Percentiles rank a stretch among this genome's conserved stretches.
These are phyloP conservation scores for Eimeria maxima DNA, from an alignment of 169 alveolate species.

Conservation along the genomic window DNA sequence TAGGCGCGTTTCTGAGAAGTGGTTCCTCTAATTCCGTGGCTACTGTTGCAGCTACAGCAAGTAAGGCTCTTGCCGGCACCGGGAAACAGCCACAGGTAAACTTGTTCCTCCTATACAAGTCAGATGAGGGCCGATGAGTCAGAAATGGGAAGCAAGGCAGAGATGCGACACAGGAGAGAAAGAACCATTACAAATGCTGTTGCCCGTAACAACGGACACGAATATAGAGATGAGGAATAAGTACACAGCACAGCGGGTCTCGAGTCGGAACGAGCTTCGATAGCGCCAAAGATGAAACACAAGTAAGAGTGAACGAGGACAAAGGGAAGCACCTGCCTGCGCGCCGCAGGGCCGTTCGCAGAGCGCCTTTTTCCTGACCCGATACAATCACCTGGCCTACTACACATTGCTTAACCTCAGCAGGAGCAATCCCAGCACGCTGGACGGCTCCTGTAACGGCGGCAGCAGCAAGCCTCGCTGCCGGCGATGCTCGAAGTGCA, in stretches of 20 bases:
- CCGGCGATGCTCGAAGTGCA: constrained; percentile 80
- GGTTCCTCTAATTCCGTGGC: no score
- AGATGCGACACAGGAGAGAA: neutral
- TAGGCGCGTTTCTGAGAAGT: no score
- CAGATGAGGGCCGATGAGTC: neutral
- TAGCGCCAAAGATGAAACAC: neutral
- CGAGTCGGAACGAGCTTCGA: neutral
- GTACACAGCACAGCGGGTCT: neutral
- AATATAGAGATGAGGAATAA: neutral
- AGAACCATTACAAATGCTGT: neutral
- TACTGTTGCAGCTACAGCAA: neutral
- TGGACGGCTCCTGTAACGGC: constrained; percentile 83
- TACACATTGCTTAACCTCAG: constrained; percentile 84
- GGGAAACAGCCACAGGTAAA: neutral
- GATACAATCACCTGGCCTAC: constrained; percentile 87
- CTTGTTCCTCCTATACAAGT: neutral
- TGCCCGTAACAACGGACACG: neutral
- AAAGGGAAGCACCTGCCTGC: constrained; percentile 49
- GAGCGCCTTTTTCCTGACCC: constrained; percentile 86
- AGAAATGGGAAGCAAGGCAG: neutral
- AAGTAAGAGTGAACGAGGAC: neutral
- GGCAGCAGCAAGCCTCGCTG: constrained; percentile 80
- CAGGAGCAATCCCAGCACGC: constrained; percentile 77
- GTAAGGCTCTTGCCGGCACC: neutral
- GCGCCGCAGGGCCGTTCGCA: constrained; percentile 65